Base-by-base conservation (phyloP, 352 stramenopile species). In the Pythium utonaiense region DNA sequence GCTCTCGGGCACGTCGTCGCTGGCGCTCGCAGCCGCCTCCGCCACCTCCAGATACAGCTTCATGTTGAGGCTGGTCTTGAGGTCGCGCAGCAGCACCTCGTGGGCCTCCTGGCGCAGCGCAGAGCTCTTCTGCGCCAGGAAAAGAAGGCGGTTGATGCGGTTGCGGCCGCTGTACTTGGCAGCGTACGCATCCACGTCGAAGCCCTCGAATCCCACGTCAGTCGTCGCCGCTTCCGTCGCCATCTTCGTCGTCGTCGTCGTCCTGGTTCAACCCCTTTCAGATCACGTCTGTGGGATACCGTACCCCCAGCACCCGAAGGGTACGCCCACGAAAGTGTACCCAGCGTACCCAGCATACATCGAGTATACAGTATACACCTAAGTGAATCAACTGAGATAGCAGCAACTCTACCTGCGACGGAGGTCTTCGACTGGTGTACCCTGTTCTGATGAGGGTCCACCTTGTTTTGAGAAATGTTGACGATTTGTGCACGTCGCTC, bases 151-250 rank as follows among this genome's bases (percentile, higher is more conserved):
- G 38, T 89, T 79, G 1, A 78, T 78, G 67, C 83, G 81, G 71
- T 92, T 94, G 51, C 79, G 78, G 1, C 78, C 86, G 45, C 67
- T 83, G 76, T 96, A 94, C 70, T 93, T 94, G 71, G 80, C 71
- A 8, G 80, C 85, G 50, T 92, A 85, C 48, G 76, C 73, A 24
- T 96, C 86, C 59, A 96, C 74, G 60, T 96, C 86, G 51, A 96
- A 92, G 45, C 75, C 77, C 25, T 83, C 78, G 45, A 83, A 63
- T 54, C 44, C 53, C 34, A 22, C 47, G 28, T 60, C 48, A 22
- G 34, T 52, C 45, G 64, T 48, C 41, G 34, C 33, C 27, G 34
- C 53, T 36, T 25, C 67, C 52, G 41, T 54, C 60, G 52, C 44
- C 60, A 56, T 61, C 8, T 49, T 40, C 8, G 21, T 40, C 8